Conservation (phyloP, 352 stramenopile species). For the Phytophthora pluvialis region DNA sequence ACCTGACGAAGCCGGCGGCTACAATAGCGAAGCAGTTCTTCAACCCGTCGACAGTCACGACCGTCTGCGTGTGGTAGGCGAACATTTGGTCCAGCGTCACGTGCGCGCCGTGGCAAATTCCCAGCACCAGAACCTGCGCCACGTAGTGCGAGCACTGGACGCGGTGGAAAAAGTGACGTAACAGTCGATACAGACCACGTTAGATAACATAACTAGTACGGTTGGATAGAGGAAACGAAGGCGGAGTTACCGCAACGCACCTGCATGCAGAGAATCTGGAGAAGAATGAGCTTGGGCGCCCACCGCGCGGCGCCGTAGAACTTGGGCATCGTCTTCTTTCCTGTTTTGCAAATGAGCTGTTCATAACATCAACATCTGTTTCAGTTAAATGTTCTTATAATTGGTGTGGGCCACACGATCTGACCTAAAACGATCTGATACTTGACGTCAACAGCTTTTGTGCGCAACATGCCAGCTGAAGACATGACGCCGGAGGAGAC, state of each 20-base stretch:
- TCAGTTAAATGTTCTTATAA: background rate
- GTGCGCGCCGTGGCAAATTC: constrained; percentile 74
- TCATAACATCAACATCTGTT: background rate
- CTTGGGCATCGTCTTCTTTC: constrained; percentile 65
- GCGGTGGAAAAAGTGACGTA: background rate
- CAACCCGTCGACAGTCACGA: constrained; percentile 77
- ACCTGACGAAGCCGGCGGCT: constrained; percentile 60
- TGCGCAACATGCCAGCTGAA: constrained; percentile 19
- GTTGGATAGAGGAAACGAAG: constrained; percentile 2
- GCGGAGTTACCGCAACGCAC: constrained; percentile 30
- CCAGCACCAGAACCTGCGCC: constrained; percentile 69
- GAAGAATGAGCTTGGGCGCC: constrained; percentile 88
- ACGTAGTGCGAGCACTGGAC: constrained; percentile 84
- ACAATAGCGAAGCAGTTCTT: constrained; percentile 85
- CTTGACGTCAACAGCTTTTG: constrained; percentile 18
- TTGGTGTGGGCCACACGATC: background rate
- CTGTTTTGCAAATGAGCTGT: background rate
- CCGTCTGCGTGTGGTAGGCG: constrained; percentile 79
- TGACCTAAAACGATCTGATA: background rate
- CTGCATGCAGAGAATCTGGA: constrained; percentile 91
- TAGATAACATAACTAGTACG: background rate
- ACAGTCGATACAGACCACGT: background rate
- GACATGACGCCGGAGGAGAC: constrained; percentile 54
- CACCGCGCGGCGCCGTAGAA: constrained; percentile 84
- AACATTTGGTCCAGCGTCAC: constrained; percentile 87